These are phyloP conservation scores for Globisporangium okanoganense DNA, from an alignment of 352 stramenopile species.

Conservation along the genomic window DNA sequence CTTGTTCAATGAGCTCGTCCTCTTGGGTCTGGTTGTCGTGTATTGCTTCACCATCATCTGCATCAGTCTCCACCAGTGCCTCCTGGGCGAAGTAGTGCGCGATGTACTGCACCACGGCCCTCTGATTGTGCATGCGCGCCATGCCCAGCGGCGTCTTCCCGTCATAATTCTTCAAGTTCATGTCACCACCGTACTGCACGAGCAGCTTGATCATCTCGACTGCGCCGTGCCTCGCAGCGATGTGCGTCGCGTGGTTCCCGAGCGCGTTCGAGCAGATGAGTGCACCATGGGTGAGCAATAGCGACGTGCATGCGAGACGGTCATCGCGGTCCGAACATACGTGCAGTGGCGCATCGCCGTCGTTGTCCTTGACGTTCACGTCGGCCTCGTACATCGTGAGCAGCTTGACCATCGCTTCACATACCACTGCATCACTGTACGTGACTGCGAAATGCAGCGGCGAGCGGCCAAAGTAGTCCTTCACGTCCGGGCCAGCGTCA, in stretches of 20 bases:
- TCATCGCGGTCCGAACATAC: slow-evolving; percentile 49
- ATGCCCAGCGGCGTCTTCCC: slow-evolving; percentile 73
- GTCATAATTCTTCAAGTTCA: slow-evolving; percentile 85
- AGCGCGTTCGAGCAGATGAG: slow-evolving; percentile 50
- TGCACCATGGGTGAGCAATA: slow-evolving; percentile 59
- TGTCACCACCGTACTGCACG: slow-evolving; percentile 73
- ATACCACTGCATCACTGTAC: slow-evolving; percentile 11
- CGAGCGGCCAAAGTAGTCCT: slow-evolving; percentile 62
- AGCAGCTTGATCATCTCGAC: slow-evolving; percentile 68
- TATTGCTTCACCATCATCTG: not conserved
- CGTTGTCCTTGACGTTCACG: slow-evolving; percentile 65
- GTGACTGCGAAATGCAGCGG: slow-evolving; percentile 67
- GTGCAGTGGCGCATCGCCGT: slow-evolving; percentile 67
- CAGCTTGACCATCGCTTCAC: slow-evolving; percentile 41
- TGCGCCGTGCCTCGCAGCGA: slow-evolving; percentile 55
- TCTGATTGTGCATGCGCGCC: slow-evolving; percentile 65
- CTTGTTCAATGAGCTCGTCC: not conserved
- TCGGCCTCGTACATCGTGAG: slow-evolving; percentile 68
- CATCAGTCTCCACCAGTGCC: not conserved
- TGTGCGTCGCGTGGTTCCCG: slow-evolving; percentile 69
- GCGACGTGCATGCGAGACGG: slow-evolving; percentile 40
- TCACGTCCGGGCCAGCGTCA: slow-evolving; percentile 49
- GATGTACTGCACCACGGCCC: slow-evolving; percentile 56
- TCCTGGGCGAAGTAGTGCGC: slow-evolving; percentile 59
- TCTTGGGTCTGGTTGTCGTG: not conserved